phyloP scores from a whole-genome alignment of 345 rosid genomes.

The Populus pruinosa region DNA sequence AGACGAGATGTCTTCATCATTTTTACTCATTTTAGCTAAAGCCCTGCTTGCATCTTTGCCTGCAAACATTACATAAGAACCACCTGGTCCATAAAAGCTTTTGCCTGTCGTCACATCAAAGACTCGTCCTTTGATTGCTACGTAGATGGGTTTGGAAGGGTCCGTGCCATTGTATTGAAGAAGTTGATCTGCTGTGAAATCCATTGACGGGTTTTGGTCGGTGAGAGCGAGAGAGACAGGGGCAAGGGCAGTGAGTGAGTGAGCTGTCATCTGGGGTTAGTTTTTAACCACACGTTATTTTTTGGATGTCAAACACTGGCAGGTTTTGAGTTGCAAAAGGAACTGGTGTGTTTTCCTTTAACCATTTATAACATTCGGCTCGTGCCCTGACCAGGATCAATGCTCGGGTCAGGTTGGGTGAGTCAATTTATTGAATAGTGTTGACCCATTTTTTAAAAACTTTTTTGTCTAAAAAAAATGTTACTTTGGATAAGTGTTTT shows the following conservation, averaged over 20 bases:
- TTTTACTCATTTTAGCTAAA: constrained; percentile 91
- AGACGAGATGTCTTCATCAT: constrained; percentile 63
- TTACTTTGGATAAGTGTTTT: too few relatives aligned
- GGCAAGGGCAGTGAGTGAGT: background rate
- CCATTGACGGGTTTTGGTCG: constrained; percentile 40
- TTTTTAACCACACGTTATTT: background rate
- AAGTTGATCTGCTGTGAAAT: constrained; percentile 62
- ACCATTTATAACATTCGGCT: too few relatives aligned
- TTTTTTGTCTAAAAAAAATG: too few relatives aligned
- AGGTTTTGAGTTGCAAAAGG: background rate
- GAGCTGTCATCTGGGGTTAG: background rate
- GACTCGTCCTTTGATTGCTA: constrained; percentile 74
- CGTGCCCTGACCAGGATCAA: too few relatives aligned
- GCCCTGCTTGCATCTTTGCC: constrained; percentile 90
- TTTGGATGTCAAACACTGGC: background rate
- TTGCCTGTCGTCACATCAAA: constrained; percentile 72
- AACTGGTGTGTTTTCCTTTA: background rate
- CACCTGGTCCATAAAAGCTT: constrained; percentile 76
- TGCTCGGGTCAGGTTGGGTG: too few relatives aligned
- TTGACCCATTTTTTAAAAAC: too few relatives aligned
- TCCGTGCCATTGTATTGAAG: constrained; percentile 65
- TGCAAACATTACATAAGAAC: constrained; percentile 66
- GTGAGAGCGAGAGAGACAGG: background rate
- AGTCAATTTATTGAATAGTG: too few relatives aligned
- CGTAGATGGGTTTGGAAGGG: constrained; percentile 73